Evolutionary conservation across 2,329 filamentous ascomycete species (phyloP), one percentile per base, ranked within the genome.

Genomic region (Pyricularia sp.): DNA sequence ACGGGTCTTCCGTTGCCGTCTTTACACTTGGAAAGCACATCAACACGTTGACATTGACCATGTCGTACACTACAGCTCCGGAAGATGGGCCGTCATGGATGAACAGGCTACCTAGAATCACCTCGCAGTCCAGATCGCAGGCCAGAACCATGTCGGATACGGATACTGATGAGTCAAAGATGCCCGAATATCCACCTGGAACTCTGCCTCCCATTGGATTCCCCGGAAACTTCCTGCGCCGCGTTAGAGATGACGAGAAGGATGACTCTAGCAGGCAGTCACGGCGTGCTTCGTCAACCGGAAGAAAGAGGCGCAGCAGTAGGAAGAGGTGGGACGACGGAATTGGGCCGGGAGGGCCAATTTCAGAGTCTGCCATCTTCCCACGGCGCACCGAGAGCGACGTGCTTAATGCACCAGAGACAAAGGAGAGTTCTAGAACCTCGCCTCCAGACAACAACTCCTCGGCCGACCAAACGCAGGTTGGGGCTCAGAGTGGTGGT

Each of bases 21-120:
- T 99, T 99, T 75, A 98, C 95, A 0, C 87, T 99, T 1, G 95
- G 95, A 74, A 99, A 98, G 79, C 94, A 92, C 71, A 99, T 99
- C 86, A 98, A 98, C 81, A 98, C 95, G 0, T 81, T 99, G 73
- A 94, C 92, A 0, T 84, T 99, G 70, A 97, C 95, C 69, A 92
- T 99, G 87, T 97, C 95, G 0, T 99, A 98, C 81, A 99, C 95
- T 0, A 88, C 90, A 71, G 93, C 90, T 23, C 92, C 91, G 67
- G 94, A 97, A 69, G 92, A 97, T 50, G 92, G 93, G 0, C 92
- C 93, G 2, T 89, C 89, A 1, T 99, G 95, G 95, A 97, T 98
- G 92, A 95, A 96, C 73, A 87, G 95, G 68, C 83, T 99, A 63
- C 95, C 95, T 5, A 79, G 90, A 77, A 85, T 90, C 72, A 83